phyloP scores from a whole-genome alignment of 805 yeast genomes.

The Candida loeiensis region DNA sequence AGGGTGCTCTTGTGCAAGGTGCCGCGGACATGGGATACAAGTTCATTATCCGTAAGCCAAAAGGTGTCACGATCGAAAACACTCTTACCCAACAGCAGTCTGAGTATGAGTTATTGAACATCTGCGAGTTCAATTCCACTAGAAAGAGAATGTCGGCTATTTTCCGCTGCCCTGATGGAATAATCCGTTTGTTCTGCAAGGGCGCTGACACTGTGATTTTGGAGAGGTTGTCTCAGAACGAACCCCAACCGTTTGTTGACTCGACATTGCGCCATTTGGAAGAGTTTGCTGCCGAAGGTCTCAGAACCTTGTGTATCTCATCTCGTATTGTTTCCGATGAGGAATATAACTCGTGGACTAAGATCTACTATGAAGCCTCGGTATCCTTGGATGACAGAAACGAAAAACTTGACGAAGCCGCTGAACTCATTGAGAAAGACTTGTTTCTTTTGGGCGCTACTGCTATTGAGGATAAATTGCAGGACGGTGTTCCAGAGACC shows the following conservation, averaged over 20 bases:
- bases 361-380: conserved; percentile 70
- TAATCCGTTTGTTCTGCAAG: conserved; percentile 82
- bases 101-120: conserved; percentile 73
- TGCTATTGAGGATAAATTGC: conserved; percentile 96
- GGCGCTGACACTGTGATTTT: conserved; percentile 97
- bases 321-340: conserved; percentile 71
- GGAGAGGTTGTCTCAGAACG: conserved; percentile 67
- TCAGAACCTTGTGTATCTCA: conserved; percentile 92
- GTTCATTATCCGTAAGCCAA: conserved; percentile 83
- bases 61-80: conserved; percentile 62
- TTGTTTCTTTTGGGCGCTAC: conserved; percentile 89
- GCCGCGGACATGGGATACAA: conserved; percentile 86
- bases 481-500: conserved; percentile 98
- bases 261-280: conserved; percentile 85
- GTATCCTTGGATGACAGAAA: conserved; percentile 75
- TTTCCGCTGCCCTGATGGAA: conserved; percentile 91
- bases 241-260: conserved; percentile 70
- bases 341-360: conserved; percentile 73
- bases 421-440: conserved; percentile 80
- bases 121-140: conserved; percentile 96
- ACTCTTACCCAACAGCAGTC: conserved; percentile 48
- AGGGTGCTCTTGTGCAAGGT: conserved; percentile 97
- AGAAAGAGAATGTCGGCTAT: conserved; percentile 97
- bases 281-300: conserved; percentile 94
- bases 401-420: conserved; percentile 77